Evolutionary conservation across 345 rosid genomes (phyloP).

Genomic region (Melastoma malabathricum): DNA sequence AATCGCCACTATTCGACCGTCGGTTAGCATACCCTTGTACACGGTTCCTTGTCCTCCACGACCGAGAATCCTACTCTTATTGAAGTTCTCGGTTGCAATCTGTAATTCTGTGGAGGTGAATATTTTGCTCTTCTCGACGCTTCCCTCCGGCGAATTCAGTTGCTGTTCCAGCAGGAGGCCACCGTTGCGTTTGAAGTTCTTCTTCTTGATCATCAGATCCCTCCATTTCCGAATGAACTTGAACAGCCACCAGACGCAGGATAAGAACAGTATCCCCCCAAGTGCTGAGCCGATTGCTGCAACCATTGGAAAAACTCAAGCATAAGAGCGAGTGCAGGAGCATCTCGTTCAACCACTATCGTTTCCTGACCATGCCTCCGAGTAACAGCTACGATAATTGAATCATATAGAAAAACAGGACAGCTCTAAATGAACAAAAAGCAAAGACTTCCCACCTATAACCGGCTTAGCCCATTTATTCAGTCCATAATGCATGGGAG

Average conservation of each 20-base stretch:
- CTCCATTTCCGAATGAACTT: not conserved
- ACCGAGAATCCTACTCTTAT: slow-evolving; percentile 5
- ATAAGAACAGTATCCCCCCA: slow-evolving; percentile 1
- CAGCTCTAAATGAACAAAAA: too few species aligned
- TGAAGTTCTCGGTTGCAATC: slow-evolving; percentile 6
- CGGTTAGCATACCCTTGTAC: slow-evolving; percentile 5
- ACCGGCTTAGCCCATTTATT: too few species aligned
- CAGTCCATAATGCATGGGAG: too few species aligned
- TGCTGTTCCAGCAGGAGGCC: slow-evolving; percentile 6
- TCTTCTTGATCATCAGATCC: slow-evolving; percentile 6
- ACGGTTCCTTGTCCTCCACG: slow-evolving; percentile 10
- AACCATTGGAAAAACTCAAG: too few species aligned
- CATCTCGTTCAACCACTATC: too few species aligned
- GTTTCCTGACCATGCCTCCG: too few species aligned
- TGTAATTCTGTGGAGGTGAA: slow-evolving; percentile 1
- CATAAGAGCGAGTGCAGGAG: too few species aligned
- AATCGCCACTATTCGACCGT: slow-evolving; percentile 6
- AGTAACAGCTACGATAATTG: too few species aligned
- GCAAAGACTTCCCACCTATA: too few species aligned
- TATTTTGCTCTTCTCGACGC: not conserved
- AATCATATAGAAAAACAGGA: too few species aligned
- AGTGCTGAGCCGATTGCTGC: not conserved
- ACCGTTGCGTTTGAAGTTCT: slow-evolving; percentile 8
- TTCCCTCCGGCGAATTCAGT: slow-evolving; percentile 3
- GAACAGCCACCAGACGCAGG: not conserved